A percentile compares a stretch with the other conserved stretches of the same genome.
Conservation (phyloP, 306 rosid species). For the Trifolium repens region DNA sequence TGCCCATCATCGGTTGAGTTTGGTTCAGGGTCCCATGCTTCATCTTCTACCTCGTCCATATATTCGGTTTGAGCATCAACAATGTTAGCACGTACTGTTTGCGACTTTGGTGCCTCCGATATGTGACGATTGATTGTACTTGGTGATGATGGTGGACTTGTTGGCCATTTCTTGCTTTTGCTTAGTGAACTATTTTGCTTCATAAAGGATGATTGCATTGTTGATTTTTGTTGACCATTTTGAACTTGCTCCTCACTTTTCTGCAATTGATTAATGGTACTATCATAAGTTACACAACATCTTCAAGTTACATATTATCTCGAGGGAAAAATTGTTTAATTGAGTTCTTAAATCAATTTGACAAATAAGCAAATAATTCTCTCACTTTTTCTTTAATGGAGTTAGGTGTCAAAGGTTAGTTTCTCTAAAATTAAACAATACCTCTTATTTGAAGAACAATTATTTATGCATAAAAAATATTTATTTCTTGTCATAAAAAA, state of each 20-base stretch:
- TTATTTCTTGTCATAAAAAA: too few species aligned
- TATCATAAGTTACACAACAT: neutral
- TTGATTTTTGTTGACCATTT: neutral
- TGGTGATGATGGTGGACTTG: conserved; percentile 56
- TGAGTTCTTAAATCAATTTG: neutral
- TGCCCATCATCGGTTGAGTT: conserved; percentile 10
- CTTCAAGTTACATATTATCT: neutral
- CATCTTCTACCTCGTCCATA: conserved; percentile 3
- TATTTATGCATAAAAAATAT: neutral
- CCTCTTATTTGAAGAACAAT: neutral
- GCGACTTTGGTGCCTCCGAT: conserved; percentile 27
- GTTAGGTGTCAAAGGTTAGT: neutral
- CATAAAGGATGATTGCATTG: conserved; percentile 42
- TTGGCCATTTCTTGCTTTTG: conserved; percentile 51
- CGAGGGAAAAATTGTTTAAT: neutral
- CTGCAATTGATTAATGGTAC: conserved; percentile 44
- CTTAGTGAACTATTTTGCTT: conserved; percentile 40
- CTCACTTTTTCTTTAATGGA: neutral
- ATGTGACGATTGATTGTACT: conserved; percentile 7
- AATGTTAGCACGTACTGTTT: neutral
- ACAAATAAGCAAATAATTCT: neutral
- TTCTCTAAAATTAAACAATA: neutral
- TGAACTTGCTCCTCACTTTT: conserved; percentile 38
- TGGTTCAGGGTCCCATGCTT: neutral
- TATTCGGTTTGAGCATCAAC: conserved; percentile 23